phyloP scores from a whole-genome alignment of 345 rosid genomes.

The Arabidopsis suecica region DNA sequence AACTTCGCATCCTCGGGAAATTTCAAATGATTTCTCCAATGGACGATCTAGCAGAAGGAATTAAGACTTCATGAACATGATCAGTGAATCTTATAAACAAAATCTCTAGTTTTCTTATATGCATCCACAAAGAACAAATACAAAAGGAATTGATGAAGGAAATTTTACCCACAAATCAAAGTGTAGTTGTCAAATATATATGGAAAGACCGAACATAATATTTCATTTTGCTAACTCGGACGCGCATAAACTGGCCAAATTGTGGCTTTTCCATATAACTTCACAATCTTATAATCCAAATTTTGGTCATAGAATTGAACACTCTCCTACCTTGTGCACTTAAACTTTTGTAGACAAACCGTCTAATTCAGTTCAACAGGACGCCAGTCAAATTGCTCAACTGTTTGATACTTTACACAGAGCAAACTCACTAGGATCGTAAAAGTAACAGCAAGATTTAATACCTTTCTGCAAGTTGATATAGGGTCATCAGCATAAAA shows the following conservation, averaged over 20 bases:
- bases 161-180: constrained; percentile 3
- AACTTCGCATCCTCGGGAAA: constrained; percentile 85
- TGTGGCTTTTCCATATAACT: constrained; percentile 3
- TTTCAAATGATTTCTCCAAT: constrained; percentile 86
- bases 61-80: constrained; percentile 23
- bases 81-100: constrained; percentile 30
- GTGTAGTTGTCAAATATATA: constrained; percentile 6
- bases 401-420: background rate
- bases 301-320: background rate
- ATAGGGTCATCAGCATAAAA: constrained; percentile 95
- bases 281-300: background rate
- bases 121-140: background rate
- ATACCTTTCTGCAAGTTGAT: constrained; percentile 92
- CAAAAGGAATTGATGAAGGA: background rate
- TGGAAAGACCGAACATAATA: background rate
- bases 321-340: background rate
- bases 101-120: constrained; percentile 8
- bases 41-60: constrained; percentile 69
- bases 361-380: constrained; percentile 24
- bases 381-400: constrained; percentile 19
- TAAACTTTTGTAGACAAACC: background rate
- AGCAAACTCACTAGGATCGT: constrained; percentile 25
- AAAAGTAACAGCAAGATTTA: constrained; percentile 29
- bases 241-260: background rate
- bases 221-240: constrained; percentile 16